phyloP scores from a whole-genome alignment of 2,329 filamentous ascomycete species.

The Neopestalotiopsis sp. region DNA sequence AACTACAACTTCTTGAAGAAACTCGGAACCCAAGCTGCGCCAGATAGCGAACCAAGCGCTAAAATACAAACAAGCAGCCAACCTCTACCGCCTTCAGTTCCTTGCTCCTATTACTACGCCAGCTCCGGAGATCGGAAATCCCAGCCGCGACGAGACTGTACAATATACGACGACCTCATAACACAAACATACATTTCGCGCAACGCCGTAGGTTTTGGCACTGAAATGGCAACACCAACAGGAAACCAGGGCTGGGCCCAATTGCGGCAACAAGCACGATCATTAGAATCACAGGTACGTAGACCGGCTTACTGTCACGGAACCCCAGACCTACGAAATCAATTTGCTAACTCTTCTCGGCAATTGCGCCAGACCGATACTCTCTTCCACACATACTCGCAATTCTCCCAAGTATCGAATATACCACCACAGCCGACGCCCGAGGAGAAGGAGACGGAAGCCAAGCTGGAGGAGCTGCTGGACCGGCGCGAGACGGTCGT shows the following conservation, averaged over 20 bases:
- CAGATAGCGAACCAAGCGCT: background rate
- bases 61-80: background rate
- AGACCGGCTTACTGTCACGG: background rate
- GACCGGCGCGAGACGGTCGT: slow-evolving; percentile 85
- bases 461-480: slow-evolving; percentile 82
- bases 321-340: background rate
- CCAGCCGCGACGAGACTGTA: background rate
- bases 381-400: slow-evolving; percentile 84
- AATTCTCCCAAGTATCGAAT: slow-evolving; percentile 81
- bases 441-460: slow-evolving; percentile 81
- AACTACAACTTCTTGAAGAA: background rate
- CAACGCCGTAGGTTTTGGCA: background rate
- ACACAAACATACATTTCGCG: background rate
- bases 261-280: slow-evolving; percentile 88
- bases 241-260: slow-evolving; percentile 83
- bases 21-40: background rate
- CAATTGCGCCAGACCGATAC: slow-evolving; percentile 72
- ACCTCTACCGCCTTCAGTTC: background rate
- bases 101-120: background rate
- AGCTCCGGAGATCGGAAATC: background rate
- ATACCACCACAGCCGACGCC: slow-evolving; percentile 84
- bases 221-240: slow-evolving; percentile 56
- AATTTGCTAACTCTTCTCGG: background rate
- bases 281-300: slow-evolving; percentile 85
- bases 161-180: background rate